Percentiles rank a stretch among this genome's conserved stretches.
These are phyloP conservation scores for Cichorium intybus DNA, from an alignment of 140 eudicot genomes.

Conservation along the genomic window DNA sequence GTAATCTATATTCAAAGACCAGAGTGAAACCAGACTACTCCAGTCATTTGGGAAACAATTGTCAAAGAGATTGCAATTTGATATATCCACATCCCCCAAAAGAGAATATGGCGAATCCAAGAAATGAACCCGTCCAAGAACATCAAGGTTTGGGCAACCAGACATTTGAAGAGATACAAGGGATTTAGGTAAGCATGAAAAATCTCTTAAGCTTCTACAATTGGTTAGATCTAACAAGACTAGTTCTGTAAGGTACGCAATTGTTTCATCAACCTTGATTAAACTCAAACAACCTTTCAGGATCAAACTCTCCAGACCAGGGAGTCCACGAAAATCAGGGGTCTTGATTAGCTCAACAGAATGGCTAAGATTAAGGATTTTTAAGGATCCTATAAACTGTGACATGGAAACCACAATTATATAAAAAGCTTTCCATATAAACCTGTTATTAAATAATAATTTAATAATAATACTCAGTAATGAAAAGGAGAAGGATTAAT, in stretches of 20 bases:
- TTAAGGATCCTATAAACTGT: slow-evolving; percentile 12
- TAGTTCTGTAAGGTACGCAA: slow-evolving; percentile 14
- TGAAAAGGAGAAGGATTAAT: not conserved
- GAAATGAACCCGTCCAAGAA: not conserved
- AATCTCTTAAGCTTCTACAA: slow-evolving; percentile 11
- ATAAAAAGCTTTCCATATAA: not conserved
- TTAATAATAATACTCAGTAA: not conserved
- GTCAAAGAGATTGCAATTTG: slow-evolving; percentile 25
- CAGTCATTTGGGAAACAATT: slow-evolving; percentile 22
- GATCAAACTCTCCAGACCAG: slow-evolving; percentile 24
- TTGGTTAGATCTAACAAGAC: slow-evolving; percentile 9
- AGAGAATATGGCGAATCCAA: not conserved
- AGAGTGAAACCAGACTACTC: slow-evolving; percentile 11
- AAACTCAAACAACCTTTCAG: slow-evolving; percentile 26
- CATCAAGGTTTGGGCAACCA: slow-evolving; percentile 24
- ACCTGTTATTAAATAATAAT: not conserved
- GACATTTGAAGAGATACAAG: slow-evolving; percentile 11
- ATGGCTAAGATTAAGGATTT: slow-evolving; percentile 29
- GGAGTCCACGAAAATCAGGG: slow-evolving; percentile 23
- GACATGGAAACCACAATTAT: not conserved
- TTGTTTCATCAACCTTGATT: slow-evolving; percentile 6
- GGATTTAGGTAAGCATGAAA: slow-evolving; percentile 11
- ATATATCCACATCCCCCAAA: slow-evolving; percentile 7
- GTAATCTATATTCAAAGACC: not conserved
- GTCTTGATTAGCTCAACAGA: slow-evolving; percentile 12